A percentile compares a stretch with the other conserved stretches of the same genome.
These are phyloP conservation scores for Blumeria hordei DNA, from an alignment of 2,329 filamentous ascomycete genomes.

Conservation along the genomic window DNA sequence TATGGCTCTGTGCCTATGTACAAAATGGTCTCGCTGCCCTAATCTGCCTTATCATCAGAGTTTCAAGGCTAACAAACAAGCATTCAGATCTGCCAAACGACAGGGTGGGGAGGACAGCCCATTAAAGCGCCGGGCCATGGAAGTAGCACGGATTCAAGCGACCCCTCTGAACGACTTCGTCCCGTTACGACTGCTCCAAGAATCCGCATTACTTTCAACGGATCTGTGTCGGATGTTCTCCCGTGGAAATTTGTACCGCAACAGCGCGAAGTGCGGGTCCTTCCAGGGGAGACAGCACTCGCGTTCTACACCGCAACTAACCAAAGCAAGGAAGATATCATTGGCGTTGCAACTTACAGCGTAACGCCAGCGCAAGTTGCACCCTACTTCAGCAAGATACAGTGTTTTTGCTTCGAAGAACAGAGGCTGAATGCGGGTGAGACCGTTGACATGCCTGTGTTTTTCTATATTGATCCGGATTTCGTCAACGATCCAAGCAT, in stretches of 20 bases:
- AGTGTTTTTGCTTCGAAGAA: constrained; percentile 98
- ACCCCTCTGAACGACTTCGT: constrained; percentile 52
- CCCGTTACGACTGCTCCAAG: constrained; percentile 64
- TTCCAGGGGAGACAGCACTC: constrained; percentile 87
- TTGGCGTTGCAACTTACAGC: constrained; percentile 92
- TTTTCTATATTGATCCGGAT: constrained; percentile 96
- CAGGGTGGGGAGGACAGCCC: constrained; percentile 81
- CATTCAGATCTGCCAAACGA: constrained; percentile 55
- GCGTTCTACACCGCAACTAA: constrained; percentile 98
- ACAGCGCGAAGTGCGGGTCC: constrained; percentile 83
- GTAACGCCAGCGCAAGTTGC: constrained; percentile 90
- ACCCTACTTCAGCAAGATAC: constrained; percentile 97
- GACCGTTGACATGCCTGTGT: constrained; percentile 97
- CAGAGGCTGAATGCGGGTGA: constrained; percentile 86
- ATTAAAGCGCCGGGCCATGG: constrained; percentile 54
- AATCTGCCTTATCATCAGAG: background rate
- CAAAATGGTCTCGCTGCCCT: constrained; percentile 40
- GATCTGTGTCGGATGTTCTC: constrained; percentile 79
- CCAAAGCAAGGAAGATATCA: constrained; percentile 72
- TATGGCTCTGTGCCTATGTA: constrained; percentile 73
- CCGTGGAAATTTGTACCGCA: constrained; percentile 96
- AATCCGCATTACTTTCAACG: constrained; percentile 86
- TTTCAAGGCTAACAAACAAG: background rate
- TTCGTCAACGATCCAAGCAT: constrained; percentile 80
- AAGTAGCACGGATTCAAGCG: constrained; percentile 22